phyloP scores from a whole-genome alignment of 2,329 filamentous ascomycete genomes.

The Monosporascus cannonballus region DNA sequence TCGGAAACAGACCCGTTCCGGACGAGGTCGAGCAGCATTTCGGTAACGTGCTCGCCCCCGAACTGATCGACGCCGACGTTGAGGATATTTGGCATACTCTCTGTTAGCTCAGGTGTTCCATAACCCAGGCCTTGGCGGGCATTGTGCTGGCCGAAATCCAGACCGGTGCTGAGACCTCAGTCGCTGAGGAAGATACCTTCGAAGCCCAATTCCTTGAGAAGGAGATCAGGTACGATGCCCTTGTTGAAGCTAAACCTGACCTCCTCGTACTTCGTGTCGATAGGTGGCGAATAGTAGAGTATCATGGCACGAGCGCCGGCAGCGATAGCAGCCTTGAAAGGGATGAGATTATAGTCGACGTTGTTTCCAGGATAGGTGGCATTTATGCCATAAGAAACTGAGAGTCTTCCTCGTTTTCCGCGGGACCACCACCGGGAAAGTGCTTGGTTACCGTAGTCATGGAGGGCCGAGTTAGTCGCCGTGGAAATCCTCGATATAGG shows the following conservation, averaged over 20 bases:
- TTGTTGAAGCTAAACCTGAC: constrained; percentile 48
- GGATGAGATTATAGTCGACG: constrained; percentile 42
- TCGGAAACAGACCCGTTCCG: constrained; percentile 34
- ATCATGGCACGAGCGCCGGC: constrained; percentile 46
- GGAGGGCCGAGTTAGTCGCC: constrained; percentile 35
- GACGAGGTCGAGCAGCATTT: constrained; percentile 43
- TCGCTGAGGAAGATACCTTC: constrained; percentile 46
- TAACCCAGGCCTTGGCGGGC: constrained; percentile 44
- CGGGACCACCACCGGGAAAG: constrained; percentile 45
- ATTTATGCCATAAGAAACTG: constrained; percentile 45
- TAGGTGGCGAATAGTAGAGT: constrained; percentile 44
- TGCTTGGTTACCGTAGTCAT: constrained; percentile 47
- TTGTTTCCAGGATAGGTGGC: constrained; percentile 44
- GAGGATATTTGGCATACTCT: constrained; percentile 37
- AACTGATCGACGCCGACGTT: constrained; percentile 48
- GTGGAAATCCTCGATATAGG: constrained; percentile 43
- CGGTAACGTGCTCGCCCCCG: constrained; percentile 41
- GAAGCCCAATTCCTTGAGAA: constrained; percentile 42
- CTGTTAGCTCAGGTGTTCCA: constrained; percentile 35
- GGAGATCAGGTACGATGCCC: constrained; percentile 41
- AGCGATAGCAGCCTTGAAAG: constrained; percentile 43
- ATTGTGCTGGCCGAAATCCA: constrained; percentile 32
- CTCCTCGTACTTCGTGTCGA: constrained; percentile 38
- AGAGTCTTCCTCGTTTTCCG: constrained; percentile 43
- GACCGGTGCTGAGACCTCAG: constrained; percentile 46